Percentiles rank a stretch among this genome's conserved stretches.
phyloP scores from a whole-genome alignment of 495 filamentous ascomycete genomes.

The Neurospora terricola region DNA sequence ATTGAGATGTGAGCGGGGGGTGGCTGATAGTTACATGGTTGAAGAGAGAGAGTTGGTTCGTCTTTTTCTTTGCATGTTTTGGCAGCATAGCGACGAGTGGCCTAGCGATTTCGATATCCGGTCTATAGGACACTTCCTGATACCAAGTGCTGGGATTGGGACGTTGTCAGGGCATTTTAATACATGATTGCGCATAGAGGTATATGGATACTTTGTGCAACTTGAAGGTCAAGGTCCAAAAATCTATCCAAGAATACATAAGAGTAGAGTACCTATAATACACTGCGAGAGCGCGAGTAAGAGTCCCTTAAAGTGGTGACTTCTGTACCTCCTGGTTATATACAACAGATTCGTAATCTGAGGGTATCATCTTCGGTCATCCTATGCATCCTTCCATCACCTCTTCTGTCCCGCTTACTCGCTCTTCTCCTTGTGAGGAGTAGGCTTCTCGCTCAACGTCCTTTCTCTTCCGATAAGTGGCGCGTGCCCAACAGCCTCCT shows the following conservation, averaged over 20 bases:
- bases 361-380: conserved; percentile 1
- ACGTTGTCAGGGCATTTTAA: not conserved
- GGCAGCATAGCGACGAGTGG: conserved; percentile 11
- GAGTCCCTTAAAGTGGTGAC: not conserved
- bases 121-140: not conserved
- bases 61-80: not conserved
- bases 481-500: conserved; percentile 41
- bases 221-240: not conserved
- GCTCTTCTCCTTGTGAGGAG: conserved; percentile 46
- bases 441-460: conserved; percentile 32
- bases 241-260: not conserved
- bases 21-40: not conserved
- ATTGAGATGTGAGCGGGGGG: conserved; percentile 27
- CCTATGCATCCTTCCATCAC: not conserved
- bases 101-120: not conserved
- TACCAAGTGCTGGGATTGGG: not conserved
- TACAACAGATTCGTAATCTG: conserved; percentile 1
- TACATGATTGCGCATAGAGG: not conserved
- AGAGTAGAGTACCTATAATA: not conserved
- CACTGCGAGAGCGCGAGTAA: not conserved
- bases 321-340: not conserved
- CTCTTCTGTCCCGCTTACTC: conserved; percentile 45
- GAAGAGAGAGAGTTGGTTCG: not conserved
- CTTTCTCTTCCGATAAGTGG: conserved; percentile 47
- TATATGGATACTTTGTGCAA: not conserved